These are phyloP conservation scores for Cryphonectria naterciae DNA, from an alignment of 2,329 filamentous ascomycete genomes.

Conservation along the genomic window DNA sequence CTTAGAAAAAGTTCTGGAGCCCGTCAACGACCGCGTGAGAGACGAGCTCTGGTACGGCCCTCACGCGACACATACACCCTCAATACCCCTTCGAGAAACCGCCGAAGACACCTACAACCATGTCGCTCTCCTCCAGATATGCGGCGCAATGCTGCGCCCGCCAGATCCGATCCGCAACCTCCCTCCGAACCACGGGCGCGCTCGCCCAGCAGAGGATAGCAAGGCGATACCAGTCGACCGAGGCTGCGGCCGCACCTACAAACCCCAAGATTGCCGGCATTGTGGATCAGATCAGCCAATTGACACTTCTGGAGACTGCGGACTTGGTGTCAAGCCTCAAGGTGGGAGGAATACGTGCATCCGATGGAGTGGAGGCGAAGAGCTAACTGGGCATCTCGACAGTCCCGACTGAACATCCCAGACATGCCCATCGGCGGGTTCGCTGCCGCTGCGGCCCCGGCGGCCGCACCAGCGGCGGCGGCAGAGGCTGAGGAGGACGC, in stretches of 20 bases:
- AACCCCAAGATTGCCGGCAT: conserved; percentile 94
- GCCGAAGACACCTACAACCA: conserved; percentile 37
- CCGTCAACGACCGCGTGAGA: conserved; percentile 24
- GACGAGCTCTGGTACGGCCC: conserved; percentile 5
- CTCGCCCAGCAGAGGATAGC: conserved; percentile 54
- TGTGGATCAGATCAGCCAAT: conserved; percentile 97
- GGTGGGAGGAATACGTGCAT: conserved; percentile 55
- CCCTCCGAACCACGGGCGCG: conserved; percentile 49
- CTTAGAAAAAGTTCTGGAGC: conserved; percentile 29
- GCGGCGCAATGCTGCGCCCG: conserved; percentile 68
- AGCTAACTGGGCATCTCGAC: conserved; percentile 28
- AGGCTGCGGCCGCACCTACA: conserved; percentile 54
- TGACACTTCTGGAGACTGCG: conserved; percentile 96
- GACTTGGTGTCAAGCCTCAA: conserved; percentile 94
- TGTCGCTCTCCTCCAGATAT: conserved; percentile 67
- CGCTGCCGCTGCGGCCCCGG: conserved; percentile 67
- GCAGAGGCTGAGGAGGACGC: conserved; percentile 85
- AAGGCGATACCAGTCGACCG: conserved; percentile 88
- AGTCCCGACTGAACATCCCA: conserved; percentile 96
- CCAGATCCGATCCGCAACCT: conserved; percentile 57
- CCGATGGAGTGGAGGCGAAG: not conserved
- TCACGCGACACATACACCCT: conserved; percentile 12
- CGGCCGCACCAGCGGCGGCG: conserved; percentile 64
- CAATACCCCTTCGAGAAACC: conserved; percentile 14
- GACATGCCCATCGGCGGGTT: conserved; percentile 96